Evolutionary conservation across 371 early-diverging fungal genomes (phyloP), one percentile per base, ranked within the genome.

Genomic region (Mortierella sp.): DNA sequence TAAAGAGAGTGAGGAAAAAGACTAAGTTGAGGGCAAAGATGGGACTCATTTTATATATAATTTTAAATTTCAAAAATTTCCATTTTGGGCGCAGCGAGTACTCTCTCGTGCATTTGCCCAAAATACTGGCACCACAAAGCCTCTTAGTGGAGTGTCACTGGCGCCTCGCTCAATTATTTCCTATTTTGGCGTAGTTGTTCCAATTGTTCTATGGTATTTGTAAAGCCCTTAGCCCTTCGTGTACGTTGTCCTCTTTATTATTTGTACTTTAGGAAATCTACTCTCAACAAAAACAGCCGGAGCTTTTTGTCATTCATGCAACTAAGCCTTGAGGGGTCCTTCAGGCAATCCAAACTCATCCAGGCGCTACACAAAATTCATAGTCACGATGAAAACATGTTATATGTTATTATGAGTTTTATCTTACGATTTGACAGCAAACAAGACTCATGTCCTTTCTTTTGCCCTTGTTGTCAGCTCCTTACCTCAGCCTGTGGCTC

Each of bases 401-500:
- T 18, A 52, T n/a, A 18, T 52, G 52, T 52, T 52, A 52, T 20
- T 52, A 18, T 2, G 6, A 52, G 22, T 8, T 51, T 52, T 9
- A n/a, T 24, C 20, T 52, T 20, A 8, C 22, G 20, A 52, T 52
- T 24, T 14, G n/a, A 52, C 43, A 43, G 30, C 30, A 30, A 2
- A 5, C 9, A 5, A 43, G 5, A 43, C 43, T 55, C 39, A n/a
- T 58, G 10, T 20, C 18, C 32, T 30, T 35, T 12, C 24, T 9
- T 26, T 10, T 35, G 18, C 65, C 52, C 10, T 47, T 5, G n/a
- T 26, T 37, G 51, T 18, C 14, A 4, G 39, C 9, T n/a, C 45
- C 62, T 87, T 81, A 84, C 81, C 83, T 85, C 85, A 16, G 88
- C 84, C 32, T 90, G 75, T 28, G 71, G 75, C 61, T 74, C 75